Percentiles rank a stretch among this genome's conserved stretches.
Conservation (phyloP, 192 early-diverging fungal genomes). For the Entomortierella chlamydospora region DNA sequence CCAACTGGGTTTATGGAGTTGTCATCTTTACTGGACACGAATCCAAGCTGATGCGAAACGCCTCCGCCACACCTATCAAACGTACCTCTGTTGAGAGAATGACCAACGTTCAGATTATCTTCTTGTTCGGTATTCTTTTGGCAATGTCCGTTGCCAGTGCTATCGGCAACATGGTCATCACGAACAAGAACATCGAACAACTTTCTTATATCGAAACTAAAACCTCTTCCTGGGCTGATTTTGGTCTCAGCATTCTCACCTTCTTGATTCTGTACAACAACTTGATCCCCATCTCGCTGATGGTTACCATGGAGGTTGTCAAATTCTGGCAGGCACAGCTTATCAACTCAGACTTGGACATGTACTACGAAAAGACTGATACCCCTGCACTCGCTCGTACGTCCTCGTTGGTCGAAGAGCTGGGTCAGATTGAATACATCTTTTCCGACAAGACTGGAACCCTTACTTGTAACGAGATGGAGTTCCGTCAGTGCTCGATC, state of each 20-base stretch:
- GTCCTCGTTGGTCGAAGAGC: slow-evolving; percentile 94
- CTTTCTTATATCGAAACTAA: slow-evolving; percentile 28
- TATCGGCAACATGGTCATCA: slow-evolving; percentile 79
- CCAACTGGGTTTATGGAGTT: slow-evolving; percentile 93
- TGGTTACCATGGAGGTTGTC: slow-evolving; percentile 98
- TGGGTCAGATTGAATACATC: slow-evolving; percentile 98
- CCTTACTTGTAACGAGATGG: slow-evolving; percentile 90
- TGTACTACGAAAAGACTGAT: slow-evolving; percentile 94
- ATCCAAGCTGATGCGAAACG: slow-evolving; percentile 97
- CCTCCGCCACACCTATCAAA: slow-evolving; percentile 92
- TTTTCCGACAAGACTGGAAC: slow-evolving; percentile 97
- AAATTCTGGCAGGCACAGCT: slow-evolving; percentile 91
- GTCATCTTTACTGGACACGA: slow-evolving; percentile 98
- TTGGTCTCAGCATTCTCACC: slow-evolving; percentile 93
- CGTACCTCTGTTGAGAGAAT: slow-evolving; percentile 89
- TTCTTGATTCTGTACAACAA: slow-evolving; percentile 99
- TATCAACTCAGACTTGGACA: slow-evolving; percentile 94
- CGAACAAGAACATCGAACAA: slow-evolving; percentile 45
- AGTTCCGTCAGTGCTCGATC: slow-evolving; percentile 90
- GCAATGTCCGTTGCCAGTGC: slow-evolving; percentile 88
- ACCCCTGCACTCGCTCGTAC: slow-evolving; percentile 94
- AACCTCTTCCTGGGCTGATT: slow-evolving; percentile 56
- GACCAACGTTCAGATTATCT: slow-evolving; percentile 95
- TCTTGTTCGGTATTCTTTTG: slow-evolving; percentile 89
- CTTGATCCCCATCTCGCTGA: slow-evolving; percentile 97